Base-by-base conservation (phyloP, 1,284 basidiomycete genomes). In the Crucibulum parvulum region DNA sequence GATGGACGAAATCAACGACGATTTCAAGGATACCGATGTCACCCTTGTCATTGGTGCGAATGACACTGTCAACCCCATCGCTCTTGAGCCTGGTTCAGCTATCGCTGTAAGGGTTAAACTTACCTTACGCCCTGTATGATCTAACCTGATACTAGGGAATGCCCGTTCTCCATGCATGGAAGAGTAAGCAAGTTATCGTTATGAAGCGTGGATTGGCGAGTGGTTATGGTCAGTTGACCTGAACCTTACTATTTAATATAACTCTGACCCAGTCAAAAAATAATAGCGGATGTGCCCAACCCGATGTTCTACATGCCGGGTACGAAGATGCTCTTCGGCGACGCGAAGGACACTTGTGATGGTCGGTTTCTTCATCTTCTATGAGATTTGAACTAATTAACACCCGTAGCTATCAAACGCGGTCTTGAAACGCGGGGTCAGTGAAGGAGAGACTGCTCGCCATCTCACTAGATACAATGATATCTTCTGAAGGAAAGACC, bases 1-100 rank as follows among this genome's bases (percentile, higher is more conserved):
- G 78, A 94, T 95, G 93, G 93, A 95, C 66, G 93, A 95, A 76
- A 94, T 95, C 77, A 94, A 95, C 70, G 92, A 94, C 54, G 93
- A 95, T 72, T 95, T 95, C 75, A 80, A 81, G 57, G 90, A 92
- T 37, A 94, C 93, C 0, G 93, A 95, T 71, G 85, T 95, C 9
- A 92, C 90, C 10, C 84, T 95, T 18, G 92, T 93, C 63, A 92
- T 93, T 63, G 93, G 93, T 50, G 93, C 93, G n/a, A 95, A 95
- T 67, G 93, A 95, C 72, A 95, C 93, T 2, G 92, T 94, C 56
- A 95, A 95, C 73, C 93, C 93, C 9, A 94, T 95, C 63, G 91
- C 93, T 18, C 81, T 95, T n/a, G 92, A 95, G 75, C 84, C 90
- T 6, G 92, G 91, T 46, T 93, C 90, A 60, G 81, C 92, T 9